phyloP scores from a whole-genome alignment of 495 filamentous ascomycete genomes.

The Saxophila tyrrhenica region DNA sequence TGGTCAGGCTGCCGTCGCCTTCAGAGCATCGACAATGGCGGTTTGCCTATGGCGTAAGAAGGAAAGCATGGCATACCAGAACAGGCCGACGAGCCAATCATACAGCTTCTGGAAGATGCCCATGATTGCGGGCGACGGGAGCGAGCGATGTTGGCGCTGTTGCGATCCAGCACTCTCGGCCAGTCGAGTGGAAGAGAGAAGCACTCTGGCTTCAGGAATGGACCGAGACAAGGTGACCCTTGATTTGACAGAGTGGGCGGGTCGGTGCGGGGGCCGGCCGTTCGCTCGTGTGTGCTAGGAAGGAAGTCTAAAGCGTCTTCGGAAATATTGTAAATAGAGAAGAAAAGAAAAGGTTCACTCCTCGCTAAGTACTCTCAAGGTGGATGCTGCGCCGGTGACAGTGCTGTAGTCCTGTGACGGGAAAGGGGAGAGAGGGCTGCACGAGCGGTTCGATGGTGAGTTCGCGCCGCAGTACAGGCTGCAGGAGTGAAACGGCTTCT shows the following conservation, averaged over 20 bases:
- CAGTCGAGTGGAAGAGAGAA: conserved; percentile 7
- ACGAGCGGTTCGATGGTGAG: conserved; percentile 1
- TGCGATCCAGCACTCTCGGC: conserved; percentile 2
- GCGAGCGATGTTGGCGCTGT: conserved; percentile 2
- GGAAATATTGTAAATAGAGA: not conserved
- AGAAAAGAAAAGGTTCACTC: not conserved
- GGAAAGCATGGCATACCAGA: conserved; percentile 63
- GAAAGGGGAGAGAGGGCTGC: not conserved
- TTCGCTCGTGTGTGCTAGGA: not conserved
- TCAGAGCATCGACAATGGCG: not conserved
- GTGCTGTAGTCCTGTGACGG: not conserved
- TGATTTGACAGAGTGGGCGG: not conserved
- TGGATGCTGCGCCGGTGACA: not conserved
- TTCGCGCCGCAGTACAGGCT: not conserved
- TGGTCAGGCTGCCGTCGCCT: not conserved
- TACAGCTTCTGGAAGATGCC: conserved; percentile 87
- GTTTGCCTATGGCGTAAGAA: not conserved
- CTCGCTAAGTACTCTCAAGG: not conserved
- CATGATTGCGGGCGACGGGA: conserved; percentile 47
- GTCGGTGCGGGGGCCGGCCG: not conserved
- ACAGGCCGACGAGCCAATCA: conserved; percentile 95
- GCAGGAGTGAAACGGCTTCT: not conserved
- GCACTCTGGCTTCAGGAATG: not conserved
- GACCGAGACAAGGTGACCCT: conserved; percentile 2
- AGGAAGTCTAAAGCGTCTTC: not conserved